Evolutionary conservation across 495 filamentous ascomycete genomes (phyloP).

Genomic region (Penicillium paxilli): DNA sequence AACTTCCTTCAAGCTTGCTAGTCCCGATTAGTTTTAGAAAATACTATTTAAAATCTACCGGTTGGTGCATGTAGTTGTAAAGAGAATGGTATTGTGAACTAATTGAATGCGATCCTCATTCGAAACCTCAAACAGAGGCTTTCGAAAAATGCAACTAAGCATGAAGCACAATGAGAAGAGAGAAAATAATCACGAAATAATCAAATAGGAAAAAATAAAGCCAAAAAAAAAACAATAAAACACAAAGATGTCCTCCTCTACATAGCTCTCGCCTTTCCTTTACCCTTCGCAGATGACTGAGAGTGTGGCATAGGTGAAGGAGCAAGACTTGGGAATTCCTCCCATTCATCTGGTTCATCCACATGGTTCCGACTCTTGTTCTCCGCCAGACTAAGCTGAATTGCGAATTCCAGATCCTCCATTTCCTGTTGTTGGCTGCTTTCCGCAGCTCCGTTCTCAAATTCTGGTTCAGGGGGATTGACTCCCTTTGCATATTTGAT

Average conservation of each 20-base stretch:
- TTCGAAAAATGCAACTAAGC: too few species aligned
- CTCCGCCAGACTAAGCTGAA: conserved; percentile 83
- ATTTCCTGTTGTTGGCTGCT: conserved; percentile 53
- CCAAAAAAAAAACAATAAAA: background rate
- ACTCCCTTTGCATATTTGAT: conserved; percentile 52
- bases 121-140: too few species aligned
- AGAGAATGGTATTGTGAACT: too few species aligned
- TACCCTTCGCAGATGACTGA: conserved; percentile 39
- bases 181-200: background rate
- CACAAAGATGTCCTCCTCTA: background rate
- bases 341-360: conserved; percentile 29
- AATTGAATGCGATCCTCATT: too few species aligned
- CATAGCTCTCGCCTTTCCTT: conserved; percentile 45
- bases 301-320: conserved; percentile 41
- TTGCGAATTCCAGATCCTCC: conserved; percentile 79
- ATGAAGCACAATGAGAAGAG: too few species aligned
- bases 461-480: conserved; percentile 12
- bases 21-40: too few species aligned
- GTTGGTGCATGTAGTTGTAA: too few species aligned
- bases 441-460: conserved; percentile 29
- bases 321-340: conserved; percentile 60
- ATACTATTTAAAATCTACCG: too few species aligned
- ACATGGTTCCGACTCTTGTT: conserved; percentile 54
- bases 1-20: too few species aligned
- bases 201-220: background rate